Evolutionary conservation across 2,329 filamentous ascomycete species (phyloP), one percentile per base, ranked within the genome.

Genomic region (Blastomyces emzantsi): DNA sequence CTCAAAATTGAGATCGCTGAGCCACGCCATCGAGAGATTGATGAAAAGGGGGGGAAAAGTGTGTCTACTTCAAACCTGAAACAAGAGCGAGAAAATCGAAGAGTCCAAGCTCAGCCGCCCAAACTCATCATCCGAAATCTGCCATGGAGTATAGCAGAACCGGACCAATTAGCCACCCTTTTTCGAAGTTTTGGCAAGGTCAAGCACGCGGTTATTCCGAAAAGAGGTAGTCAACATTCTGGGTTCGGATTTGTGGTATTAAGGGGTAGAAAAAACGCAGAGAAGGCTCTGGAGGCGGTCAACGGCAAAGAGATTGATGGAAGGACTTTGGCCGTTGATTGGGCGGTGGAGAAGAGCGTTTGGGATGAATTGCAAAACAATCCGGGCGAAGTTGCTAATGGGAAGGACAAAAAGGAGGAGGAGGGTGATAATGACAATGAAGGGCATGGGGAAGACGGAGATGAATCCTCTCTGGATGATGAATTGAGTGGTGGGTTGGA

Each of bases 171-270:
- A 64, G 81, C 85, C 6, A 82, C 85, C 63, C 80, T 96, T 4
- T 99, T 99, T 76, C 81, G 85, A 71, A 92, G 88, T 72, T 97
- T 89, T 73, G 94, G 94, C 66, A 96, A 97, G 75, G 86, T 99
- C 72, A 96, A 93, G 76, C 89, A 88, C 75, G 87, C 89, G 47
- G 90, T 90, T 69, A 79, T 99, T 61, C 95, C 95, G 1, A 90
- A 90, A 71, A 84, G 87, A 69, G 89, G 88, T 25, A 82, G 82
- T 36, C 77, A 82, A 57, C 84, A 96, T 66, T 84, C 90, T 65
- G 94, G 94, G 0, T 99, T 97, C 72, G 94, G 92, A 5, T 97
- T 99, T 72, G 87, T 99, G 65, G 89, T 93, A 13, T 82, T 99
- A 75, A 84, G 92, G 65, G 91, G 92, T 52, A 87, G 83, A 72